Percentiles rank a stretch among this genome's conserved stretches.
Conservation (phyloP, 208 protist genomes). For the Crithidia brevicula region DNA sequence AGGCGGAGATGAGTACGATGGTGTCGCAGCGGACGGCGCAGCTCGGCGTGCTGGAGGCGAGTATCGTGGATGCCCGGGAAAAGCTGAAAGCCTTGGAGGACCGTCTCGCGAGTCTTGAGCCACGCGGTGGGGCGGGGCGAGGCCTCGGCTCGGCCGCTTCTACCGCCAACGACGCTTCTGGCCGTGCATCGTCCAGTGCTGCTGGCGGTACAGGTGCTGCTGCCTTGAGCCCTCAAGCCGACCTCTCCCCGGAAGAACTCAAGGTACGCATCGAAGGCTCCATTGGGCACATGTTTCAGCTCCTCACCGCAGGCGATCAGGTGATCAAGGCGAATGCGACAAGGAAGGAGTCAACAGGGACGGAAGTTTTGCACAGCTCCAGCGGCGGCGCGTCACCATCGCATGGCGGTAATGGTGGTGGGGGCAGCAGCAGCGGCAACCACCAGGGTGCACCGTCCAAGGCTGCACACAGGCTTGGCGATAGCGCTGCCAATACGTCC, state of each 20-base stretch:
- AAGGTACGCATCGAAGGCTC: conserved; percentile 69
- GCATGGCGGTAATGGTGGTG: not conserved
- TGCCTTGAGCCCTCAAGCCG: not conserved
- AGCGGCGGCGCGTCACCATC: not conserved
- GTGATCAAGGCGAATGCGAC: conserved; percentile 34
- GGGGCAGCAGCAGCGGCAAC: not conserved
- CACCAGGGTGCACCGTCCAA: too few species aligned
- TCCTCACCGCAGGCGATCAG: conserved; percentile 56
- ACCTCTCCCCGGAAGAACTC: conserved; percentile 66
- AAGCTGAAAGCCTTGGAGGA: conserved; percentile 80
- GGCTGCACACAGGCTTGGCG: too few species aligned
- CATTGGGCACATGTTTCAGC: conserved; percentile 72
- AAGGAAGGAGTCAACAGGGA: not conserved
- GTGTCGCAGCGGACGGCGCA: conserved; percentile 81
- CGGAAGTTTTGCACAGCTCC: not conserved
- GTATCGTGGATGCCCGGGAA: conserved; percentile 77
- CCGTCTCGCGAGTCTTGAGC: conserved; percentile 58
- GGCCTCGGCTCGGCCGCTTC: not conserved
- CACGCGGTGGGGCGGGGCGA: conserved; percentile 13
- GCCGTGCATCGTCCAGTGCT: not conserved
- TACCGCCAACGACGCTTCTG: not conserved
- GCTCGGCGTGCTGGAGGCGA: conserved; percentile 79
- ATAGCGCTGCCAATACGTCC: too few species aligned
- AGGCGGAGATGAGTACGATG: conserved; percentile 89
- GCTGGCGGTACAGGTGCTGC: not conserved